Base-by-base conservation (phyloP, 176 grass and related monocot genomes). In the Aechmea fasciata region DNA sequence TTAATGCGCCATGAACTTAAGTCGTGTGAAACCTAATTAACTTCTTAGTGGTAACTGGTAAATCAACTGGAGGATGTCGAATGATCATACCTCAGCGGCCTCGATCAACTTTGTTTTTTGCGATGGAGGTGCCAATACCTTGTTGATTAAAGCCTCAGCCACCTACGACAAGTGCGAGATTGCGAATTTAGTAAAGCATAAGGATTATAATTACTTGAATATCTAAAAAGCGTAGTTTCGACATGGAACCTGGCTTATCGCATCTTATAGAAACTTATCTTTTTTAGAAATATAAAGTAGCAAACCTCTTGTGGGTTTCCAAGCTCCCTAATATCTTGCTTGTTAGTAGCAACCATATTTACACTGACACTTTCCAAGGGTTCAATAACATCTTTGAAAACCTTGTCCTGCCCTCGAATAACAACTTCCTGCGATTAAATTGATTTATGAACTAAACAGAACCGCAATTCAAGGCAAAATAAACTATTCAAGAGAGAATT, bases 381-480 rank as follows among this genome's bases (percentile, higher is more conserved):
- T 64, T 99, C 89, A 12, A 99, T 93, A 49, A 93, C 89, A 77
- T 93, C 87, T 87, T 99, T 99, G 84, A 90, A 93, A 29, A 93
- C 89, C 84, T 97, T 97, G 52, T 93, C 94, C 81, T 97, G 84
- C 48, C 93, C 94, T 92, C 90, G 79, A 62, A 93, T 80, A 2
- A 65, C 49, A 52, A 99, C 89, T 82, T 99, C 89, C 94, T 99
- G 77, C 7, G 73, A 18, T 52, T 23, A 53, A 66, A 12, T 13
- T 63, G 51, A 25, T 47, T 55, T 9, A 80, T 9, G 9, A 49
- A 7, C 5, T 23, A 59, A 78, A 13, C 8, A 12, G 17, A n/a
- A 22, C 24, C n/a, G 11, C 1, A 79, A 50, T 52, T 13, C n/a
- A 59, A 71, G 14, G 19, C 59, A 61, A 63, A 28, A 13, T 41